Base-by-base conservation (phyloP, 208 protist species). In the Wallacemonas sp. region DNA sequence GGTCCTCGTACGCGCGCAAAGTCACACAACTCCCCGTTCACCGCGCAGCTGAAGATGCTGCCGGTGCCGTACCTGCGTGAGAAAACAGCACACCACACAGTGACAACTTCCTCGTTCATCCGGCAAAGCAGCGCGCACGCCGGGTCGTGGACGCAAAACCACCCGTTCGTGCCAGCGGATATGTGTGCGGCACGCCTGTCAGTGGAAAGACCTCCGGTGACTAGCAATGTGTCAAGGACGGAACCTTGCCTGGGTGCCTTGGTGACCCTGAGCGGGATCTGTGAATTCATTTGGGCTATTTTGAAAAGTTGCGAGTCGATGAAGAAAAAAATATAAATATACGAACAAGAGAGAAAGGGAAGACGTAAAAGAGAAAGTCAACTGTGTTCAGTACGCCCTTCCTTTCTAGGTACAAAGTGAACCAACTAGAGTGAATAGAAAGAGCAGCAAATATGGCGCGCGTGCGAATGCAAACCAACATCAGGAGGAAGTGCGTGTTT, bases 1-100 rank as follows among this genome's bases (percentile, higher is more conserved):
- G 22, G 41, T 25, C 57, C 57, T 32, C 25, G 26, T 45, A 23
- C 57, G 18, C 59, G 41, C 3, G 67, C 10, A 28, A 72, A 78
- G 14, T 74, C 63, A n/a, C 38, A 69, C 25, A 79, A 68, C 48
- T 71, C 23, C 25, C 41, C 73, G 22, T 36, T 72, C 20, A 55
- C 61, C 11, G 72, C 42, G 14, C 48, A 81, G 55, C 64, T 83
- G 4, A 87, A 72, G 0, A 80, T 14, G 11, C 20, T n/a, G n/a
- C 20, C 31, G 2, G 2, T 73, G 25, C 22, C 14, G 5, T 31
- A 8, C 42, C 25, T 42, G 16, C 55, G 20, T 2, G 39, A 64
- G 50, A 71, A 41, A 16, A 54, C 28, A 41, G 42, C 61, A 52
- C 61, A 49, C 5, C 38, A 42, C 11, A 63, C 57, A 10, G 38